Evolutionary conservation across 345 rosid genomes (phyloP), one percentile per base, ranked within the genome.

Genomic region (Odontarrhena argentea): DNA sequence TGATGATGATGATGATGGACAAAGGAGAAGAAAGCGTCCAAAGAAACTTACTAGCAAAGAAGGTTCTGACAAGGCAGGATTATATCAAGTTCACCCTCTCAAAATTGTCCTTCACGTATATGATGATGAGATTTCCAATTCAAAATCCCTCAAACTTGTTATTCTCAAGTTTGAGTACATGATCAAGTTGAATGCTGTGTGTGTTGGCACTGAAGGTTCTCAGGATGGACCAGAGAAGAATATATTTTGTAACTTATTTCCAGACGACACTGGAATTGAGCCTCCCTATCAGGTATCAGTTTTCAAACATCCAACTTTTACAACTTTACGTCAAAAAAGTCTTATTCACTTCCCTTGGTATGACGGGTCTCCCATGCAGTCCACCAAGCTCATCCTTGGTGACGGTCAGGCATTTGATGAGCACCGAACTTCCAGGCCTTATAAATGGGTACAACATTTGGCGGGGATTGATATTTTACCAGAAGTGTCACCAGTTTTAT

Each of bases 401-500:
- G 82, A 80, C 48, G 51, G 69, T 64, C 82, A 69, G 38, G 69
- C 61, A 47, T 88, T 91, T 56, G 93, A 87, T 81, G 90, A 80
- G 75, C 83, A 74, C 74, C 83, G 88, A 75, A 77, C 75, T 78
- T 87, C 86, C 44, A 89, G 93, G 60, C 93, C 97, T 56, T 94
- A 83, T 64, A 91, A 87, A 68, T 88, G 97, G 99, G 96, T 85
- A 34, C 97, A 88, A 62, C 97, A 88, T 85, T 81, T 94, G 81
- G 96, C 93, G 0, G 99, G 96, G 69, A 87, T 94, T 63, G 97
- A 85, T 84, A 82, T 94, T 82, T 85, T 91, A 67, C 97, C 96
- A 2, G 96, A 94, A 77, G 84, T 85, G 63, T 73, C 92, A 18
- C 97, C 94, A 22, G 63, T 82, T 81, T 79, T 89, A 51, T 55